Base-by-base conservation (phyloP, 2,329 filamentous ascomycete genomes). In the Rhinocladiella similis region DNA sequence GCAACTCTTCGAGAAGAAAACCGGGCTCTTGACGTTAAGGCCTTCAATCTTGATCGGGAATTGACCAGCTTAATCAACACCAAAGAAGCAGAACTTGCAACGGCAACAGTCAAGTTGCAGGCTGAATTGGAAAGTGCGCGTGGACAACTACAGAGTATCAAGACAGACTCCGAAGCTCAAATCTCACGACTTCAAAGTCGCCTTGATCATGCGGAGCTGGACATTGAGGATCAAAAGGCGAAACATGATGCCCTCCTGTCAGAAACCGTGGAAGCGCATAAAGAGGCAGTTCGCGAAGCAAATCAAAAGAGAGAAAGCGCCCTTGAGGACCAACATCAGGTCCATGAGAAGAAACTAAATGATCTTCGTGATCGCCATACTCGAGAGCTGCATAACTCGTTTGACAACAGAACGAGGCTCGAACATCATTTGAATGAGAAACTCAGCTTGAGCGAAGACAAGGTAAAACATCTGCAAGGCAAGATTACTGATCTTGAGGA, bases 401-500 rank as follows among this genome's bases (percentile, higher is more conserved):
- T 84, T 4, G 92, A 97, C 68, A 92, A 97, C 72, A 88, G 87
- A 57, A 86, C 93, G 66, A 86, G 89, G 48, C 80, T 85, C 2
- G 91, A 96, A 71, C 82, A 87, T 60, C 88, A 92, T 69, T 83
- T 95, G 42, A 82, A 88, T 47, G 91, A 97, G 68, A 86, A 89
- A 22, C 82, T 97, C 53, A 86, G 84, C 62, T 81, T 97, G 54
- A 90, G 91, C 0, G 85, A 92, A 7, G 90, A 91, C 54, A 96
- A 93, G 79, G 84, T 88, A 3, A 85, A 91, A 65, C 89, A 95
- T 70, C 83, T 95, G 19, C 88, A 95, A 70, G 92, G 97, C 66
- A 90, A 90, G 65, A 83, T 97, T 22, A 75, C 82, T 3, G 89
- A 95, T 66, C 80, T 97, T 1, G 91, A 97, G 70, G 92, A 97